Evolutionary conservation across 2,329 filamentous ascomycete genomes (phyloP), one percentile per base, ranked within the genome.

Genomic region (Coniella lustricola): DNA sequence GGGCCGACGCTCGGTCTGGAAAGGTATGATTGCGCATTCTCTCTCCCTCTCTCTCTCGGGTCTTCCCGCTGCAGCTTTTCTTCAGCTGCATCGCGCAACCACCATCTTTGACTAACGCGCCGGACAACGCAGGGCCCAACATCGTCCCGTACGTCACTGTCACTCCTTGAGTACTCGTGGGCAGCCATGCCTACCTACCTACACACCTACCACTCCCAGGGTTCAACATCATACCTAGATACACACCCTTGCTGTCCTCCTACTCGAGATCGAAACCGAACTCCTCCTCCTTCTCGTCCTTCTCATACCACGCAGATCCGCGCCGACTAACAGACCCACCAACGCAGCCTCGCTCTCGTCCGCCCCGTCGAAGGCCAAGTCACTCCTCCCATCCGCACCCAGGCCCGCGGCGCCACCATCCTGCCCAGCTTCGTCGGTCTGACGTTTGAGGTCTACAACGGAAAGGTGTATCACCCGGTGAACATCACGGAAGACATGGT

Each of bases 401-500:
- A 91, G 66, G 90, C 90, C 33, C 87, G 90, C 56, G 79, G 85
- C 49, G 90, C 90, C 29, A 95, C 90, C 5, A 93, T 96, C 60
- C 76, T 95, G 49, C 90, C 90, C 54, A 94, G 87, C 68, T 95
- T 95, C 64, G 88, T 96, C 46, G 90, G 90, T 13, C 72, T 95
- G 60, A 84, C 82, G 64, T 96, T 96, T 67, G 85, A 90, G 67
- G 80, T 96, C 51, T 85, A 96, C 72, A 95, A 95, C 65, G 90
- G 90, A 61, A 95, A 93, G 72, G 78, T 77, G 29, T 95, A 95
- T 67, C 71, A 84, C 59, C 87, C 93, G 57, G 76, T 95, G 47
- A 77, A 75, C 56, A 86, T 96, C 55, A 95, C 90, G 14, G 90
- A 95, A 65, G 87, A 95, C 62, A 96, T 96, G 90, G 90, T 96